Base-by-base conservation (phyloP, 2,329 filamentous ascomycete genomes). In the Diaporthe australafricana region DNA sequence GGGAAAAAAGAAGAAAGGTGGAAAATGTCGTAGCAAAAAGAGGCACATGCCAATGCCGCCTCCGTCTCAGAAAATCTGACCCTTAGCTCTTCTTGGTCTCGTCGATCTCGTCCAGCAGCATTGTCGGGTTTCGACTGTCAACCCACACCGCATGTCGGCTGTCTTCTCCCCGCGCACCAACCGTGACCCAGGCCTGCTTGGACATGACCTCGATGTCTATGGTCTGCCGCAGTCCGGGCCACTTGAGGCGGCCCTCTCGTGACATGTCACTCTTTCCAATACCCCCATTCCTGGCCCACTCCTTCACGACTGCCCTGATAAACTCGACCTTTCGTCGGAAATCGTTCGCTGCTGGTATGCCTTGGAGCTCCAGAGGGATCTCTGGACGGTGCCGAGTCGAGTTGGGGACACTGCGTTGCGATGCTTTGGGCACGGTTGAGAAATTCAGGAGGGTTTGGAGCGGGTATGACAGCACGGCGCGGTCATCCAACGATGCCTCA, bases 271-370 rank as follows among this genome's bases (percentile, higher is more conserved):
- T 90, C 79, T 90, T 90, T 67, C 93, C 93, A 40, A 95, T 81
- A 2, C 93, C 93, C 3, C 90, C 91, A 76, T 92, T 91, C 70
- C 79, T 77, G 16, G 90, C 88, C 93, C 93, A 96, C 79, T 94
- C 92, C 74, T 87, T 87, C 14, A 94, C 87, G 20, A 94, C 87
- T 66, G 87, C 83, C 75, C 88, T 87, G 77, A 95, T 89, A 78
- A 95, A 95, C 72, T 90, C 87, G 71, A 96, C 87, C 84, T 96
- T 96, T 76, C 86, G 87, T 42, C 91, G 89, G 78, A 96, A 89
- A 75, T 91, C 89, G 79, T 96, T 96, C 50, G 92, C 91, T 25
- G 88, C 87, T 0, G 93, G 91, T 70, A 94, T 89, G 70, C 87
- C 85, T 79, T 91, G 89, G 17, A 91, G 81, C 77, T 89, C 87